Evolutionary conservation across 1,284 basidiomycete genomes (phyloP), one percentile per base, ranked within the genome.

Genomic region (Moniliophthora roreri): DNA sequence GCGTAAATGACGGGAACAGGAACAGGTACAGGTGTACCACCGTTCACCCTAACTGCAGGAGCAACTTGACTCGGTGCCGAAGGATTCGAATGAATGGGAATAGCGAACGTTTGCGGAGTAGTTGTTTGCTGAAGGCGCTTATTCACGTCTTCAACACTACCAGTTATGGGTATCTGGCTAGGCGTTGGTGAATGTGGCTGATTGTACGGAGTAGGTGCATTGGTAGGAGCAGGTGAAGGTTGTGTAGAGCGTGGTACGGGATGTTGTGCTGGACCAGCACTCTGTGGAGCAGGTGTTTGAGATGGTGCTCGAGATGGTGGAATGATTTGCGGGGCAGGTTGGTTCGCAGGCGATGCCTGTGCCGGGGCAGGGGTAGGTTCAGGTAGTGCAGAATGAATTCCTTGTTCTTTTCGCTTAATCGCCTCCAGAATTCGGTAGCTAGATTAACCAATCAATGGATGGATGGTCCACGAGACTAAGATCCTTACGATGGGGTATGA

Each of bases 391-490:
- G 63, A 38, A 36, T 44, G 42, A 16, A 1, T 52, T 10, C 44
- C 66, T 38, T 66, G 64, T 55, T 66, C 65, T 37, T 62, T 54
- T 23, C 68, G 70, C 52, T 72, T 69, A 47, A 78, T 60, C 34
- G 71, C 65, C 21, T 86, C 84, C 65, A 85, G 62, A 58, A 85
- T 70, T 34, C 73, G 71, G 63, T 82, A 83, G 48, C 83, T 86
- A 55, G 9, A 41, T 35, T 32, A 4, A n/a, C 15, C 21, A 56
- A 34, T 24, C 48, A 50, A 54, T 40, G 52, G 13, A 40, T 18
- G 11, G 28, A 28, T 24, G 11, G 48, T 37, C 6, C 20, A 32
- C 42, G 23, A 23, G 41, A 50, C 47, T 51, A 58, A 51, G n/a
- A 42, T 11, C 63, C 66, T 48, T 71, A 85, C 83, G 65, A 79